Evolutionary conservation across 768 basidiomycete species (phyloP).

Genomic region (Hygrocybe coccinea): DNA sequence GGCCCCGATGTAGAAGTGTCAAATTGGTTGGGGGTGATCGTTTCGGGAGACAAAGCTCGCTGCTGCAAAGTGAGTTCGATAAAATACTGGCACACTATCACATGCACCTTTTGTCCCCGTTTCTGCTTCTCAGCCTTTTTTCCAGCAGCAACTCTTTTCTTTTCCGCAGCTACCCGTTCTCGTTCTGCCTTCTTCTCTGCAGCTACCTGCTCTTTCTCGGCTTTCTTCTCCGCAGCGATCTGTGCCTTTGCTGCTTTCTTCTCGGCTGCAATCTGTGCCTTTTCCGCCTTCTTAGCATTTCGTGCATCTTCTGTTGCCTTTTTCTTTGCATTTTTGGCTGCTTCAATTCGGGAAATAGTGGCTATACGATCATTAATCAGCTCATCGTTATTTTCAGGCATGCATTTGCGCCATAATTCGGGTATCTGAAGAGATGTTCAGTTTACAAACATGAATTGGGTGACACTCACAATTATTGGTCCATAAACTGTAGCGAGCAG

Average conservation of each 20-base stretch:
- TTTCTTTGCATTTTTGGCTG: neutral
- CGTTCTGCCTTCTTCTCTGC: neutral
- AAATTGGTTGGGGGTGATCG: no score
- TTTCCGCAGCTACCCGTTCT: neutral
- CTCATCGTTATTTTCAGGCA: neutral
- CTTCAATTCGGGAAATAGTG: neutral
- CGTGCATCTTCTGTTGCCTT: neutral
- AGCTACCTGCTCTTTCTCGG: neutral
- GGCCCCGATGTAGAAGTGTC: no score
- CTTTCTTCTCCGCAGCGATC: neutral
- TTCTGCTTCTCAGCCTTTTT: constrained; percentile 1
- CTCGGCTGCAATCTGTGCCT: neutral
- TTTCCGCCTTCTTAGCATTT: constrained; percentile 1
- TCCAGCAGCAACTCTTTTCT: neutral
- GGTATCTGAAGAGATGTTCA: neutral
- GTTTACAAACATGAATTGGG: no score
- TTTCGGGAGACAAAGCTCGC: no score
- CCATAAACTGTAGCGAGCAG: neutral
- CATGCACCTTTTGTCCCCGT: neutral
- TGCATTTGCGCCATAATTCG: neutral
- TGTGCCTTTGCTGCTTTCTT: neutral
- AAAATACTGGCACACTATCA: neutral
- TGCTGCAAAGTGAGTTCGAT: neutral
- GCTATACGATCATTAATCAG: neutral
- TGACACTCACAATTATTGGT: neutral